Conservation (phyloP, 1,284 basidiomycete species). For the Ceraceosorus bombacis region DNA sequence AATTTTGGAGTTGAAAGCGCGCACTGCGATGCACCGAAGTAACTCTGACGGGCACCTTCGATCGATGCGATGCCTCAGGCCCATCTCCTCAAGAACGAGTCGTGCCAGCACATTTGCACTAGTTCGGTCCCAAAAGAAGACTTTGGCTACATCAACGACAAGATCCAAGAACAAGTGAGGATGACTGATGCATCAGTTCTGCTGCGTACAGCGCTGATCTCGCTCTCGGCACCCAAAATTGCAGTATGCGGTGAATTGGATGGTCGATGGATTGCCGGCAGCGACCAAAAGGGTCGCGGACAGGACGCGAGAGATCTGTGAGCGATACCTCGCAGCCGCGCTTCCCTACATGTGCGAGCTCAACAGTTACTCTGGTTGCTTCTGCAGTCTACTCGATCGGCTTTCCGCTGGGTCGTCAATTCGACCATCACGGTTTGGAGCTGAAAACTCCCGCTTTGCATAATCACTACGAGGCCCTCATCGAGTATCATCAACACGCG, state of each 20-base stretch:
- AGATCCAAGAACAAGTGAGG: constrained; percentile 67
- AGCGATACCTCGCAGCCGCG: neutral
- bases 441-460: constrained; percentile 38
- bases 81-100: constrained; percentile 63
- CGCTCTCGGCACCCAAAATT: too few relatives aligned
- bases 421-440: constrained; percentile 47
- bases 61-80: constrained; percentile 53
- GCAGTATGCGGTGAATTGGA: constrained; percentile 81
- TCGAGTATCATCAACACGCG: constrained; percentile 42
- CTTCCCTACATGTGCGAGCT: neutral
- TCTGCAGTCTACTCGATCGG: constrained; percentile 59
- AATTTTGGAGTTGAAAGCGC: too few relatives aligned
- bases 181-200: too few relatives aligned
- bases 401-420: constrained; percentile 46
- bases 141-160: constrained; percentile 79
- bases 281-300: constrained; percentile 71
- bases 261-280: constrained; percentile 86
- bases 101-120: constrained; percentile 71
- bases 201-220: too few relatives aligned
- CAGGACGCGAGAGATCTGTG: constrained; percentile 59
- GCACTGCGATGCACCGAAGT: too few relatives aligned
- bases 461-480: constrained; percentile 46
- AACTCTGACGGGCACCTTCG: too few relatives aligned
- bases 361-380: neutral
- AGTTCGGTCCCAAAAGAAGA: constrained; percentile 62